A percentile compares a stretch with the other conserved stretches of the same genome.
Evolutionary conservation across 805 yeast genomes (phyloP).

Genomic region (Groenewaldozyma tartarivorans): DNA sequence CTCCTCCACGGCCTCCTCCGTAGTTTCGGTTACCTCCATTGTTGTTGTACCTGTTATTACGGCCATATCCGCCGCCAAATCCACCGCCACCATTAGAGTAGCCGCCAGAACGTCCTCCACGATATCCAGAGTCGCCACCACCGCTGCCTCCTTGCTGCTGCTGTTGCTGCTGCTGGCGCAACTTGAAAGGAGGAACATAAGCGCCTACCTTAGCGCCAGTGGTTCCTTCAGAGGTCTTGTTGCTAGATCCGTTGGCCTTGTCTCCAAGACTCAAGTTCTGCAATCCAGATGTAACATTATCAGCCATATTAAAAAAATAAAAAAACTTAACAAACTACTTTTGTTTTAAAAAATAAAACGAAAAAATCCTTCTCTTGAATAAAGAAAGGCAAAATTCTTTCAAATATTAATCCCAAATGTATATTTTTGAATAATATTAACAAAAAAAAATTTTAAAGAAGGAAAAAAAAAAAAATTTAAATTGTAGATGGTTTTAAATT

Average conservation of each 20-base stretch:
- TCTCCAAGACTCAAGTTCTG: constrained; percentile 44
- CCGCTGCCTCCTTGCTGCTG: constrained; percentile 6
- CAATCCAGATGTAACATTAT: constrained; percentile 43
- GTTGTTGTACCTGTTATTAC: constrained; percentile 9
- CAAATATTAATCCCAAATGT: no score
- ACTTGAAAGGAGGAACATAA: constrained; percentile 52
- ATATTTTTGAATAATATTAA: no score
- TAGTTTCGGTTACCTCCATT: constrained; percentile 15
- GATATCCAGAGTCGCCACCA: constrained; percentile 9
- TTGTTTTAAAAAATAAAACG: no score
- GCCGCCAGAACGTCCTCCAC: constrained; percentile 8
- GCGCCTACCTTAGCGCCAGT: no score
- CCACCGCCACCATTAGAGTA: constrained; percentile 10
- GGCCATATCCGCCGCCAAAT: constrained; percentile 15
- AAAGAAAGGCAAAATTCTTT: no score
- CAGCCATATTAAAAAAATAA: constrained; percentile 51
- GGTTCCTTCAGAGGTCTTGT: constrained; percentile 12
- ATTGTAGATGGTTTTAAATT: no score
- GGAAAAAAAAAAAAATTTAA: no score
- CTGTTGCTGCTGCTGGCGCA: constrained; percentile 10
- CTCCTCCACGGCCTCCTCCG: constrained; percentile 16
- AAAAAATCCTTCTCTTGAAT: no score
- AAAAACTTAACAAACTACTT: no score
- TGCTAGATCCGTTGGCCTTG: constrained; percentile 8
- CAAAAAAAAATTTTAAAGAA: no score